Conservation (phyloP, 306 rosid species). For the Cicer chorassanicum region DNA sequence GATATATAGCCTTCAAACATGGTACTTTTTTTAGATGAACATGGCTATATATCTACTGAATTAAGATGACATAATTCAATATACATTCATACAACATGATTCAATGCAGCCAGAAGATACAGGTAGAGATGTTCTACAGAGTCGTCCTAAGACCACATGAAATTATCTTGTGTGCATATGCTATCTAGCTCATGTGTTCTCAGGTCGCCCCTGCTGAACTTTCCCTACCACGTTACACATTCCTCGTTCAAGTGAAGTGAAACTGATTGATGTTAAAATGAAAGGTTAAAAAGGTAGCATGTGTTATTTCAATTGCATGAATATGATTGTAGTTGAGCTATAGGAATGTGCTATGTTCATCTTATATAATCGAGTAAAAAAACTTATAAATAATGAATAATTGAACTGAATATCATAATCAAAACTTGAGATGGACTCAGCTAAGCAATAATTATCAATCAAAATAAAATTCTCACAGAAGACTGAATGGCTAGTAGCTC, state of each 20-base stretch:
- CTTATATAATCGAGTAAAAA: background rate
- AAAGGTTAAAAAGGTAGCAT: background rate
- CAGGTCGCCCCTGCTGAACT: slow-evolving; percentile 89
- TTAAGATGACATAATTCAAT: slow-evolving; percentile 15
- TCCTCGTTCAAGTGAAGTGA: background rate
- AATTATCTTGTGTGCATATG: background rate
- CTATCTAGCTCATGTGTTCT: slow-evolving; percentile 59
- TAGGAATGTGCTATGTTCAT: slow-evolving; percentile 21
- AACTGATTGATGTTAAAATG: slow-evolving; percentile 7
- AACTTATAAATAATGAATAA: background rate
- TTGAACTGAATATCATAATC: slow-evolving; percentile 3
- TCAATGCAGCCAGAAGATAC: background rate
- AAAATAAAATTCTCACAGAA: slow-evolving; percentile 64
- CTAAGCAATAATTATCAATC: slow-evolving; percentile 21
- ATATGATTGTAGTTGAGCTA: slow-evolving; percentile 31
- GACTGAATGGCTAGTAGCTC: slow-evolving; percentile 65
- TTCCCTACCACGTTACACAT: slow-evolving; percentile 39
- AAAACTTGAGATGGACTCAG: slow-evolving; percentile 7
- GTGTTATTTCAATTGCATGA: slow-evolving; percentile 2
- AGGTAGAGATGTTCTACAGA: slow-evolving; percentile 65
- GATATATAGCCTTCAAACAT: too few relatives aligned
- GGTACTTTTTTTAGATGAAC: too few relatives aligned
- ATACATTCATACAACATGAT: slow-evolving; percentile 23
- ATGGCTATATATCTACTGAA: slow-evolving; percentile 40
- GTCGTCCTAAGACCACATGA: slow-evolving; percentile 68